These are phyloP conservation scores for Geotrichum carabidarum DNA, from an alignment of 1,139 yeast genomes.

Conservation along the genomic window DNA sequence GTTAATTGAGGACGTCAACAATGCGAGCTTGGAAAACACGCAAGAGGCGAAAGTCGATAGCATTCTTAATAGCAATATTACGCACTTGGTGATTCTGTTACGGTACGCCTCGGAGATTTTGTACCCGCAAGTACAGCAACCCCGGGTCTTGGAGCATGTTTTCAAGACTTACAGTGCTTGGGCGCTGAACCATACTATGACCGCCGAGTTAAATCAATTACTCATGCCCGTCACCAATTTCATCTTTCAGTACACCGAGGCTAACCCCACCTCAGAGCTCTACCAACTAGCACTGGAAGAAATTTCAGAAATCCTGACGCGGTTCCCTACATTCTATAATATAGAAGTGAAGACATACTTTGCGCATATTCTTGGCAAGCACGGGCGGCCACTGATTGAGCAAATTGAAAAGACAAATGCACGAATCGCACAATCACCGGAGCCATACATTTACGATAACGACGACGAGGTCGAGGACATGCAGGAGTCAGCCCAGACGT, in stretches of 20 bases:
- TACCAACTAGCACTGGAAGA: slow-evolving; percentile 11
- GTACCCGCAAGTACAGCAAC: slow-evolving; percentile 4
- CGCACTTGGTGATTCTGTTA: slow-evolving; percentile 1
- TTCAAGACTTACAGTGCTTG: slow-evolving; percentile 17
- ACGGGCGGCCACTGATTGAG: slow-evolving; percentile 16
- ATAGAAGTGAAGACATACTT: slow-evolving; percentile 2
- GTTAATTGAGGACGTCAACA: slow-evolving; percentile 28
- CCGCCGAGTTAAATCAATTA: background rate
- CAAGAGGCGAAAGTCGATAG: slow-evolving; percentile 9
- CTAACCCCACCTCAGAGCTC: slow-evolving; percentile 3
- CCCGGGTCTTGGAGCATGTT: slow-evolving; percentile 9
- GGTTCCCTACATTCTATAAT: slow-evolving; percentile 12
- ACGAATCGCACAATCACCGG: background rate
- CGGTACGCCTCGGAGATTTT: slow-evolving; percentile 9
- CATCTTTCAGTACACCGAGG: slow-evolving; percentile 8
- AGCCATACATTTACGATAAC: slow-evolving; percentile 11
- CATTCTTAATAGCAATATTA: slow-evolving; percentile 8
- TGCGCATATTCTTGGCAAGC: slow-evolving; percentile 7
- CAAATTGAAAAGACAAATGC: slow-evolving; percentile 7
- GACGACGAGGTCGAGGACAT: slow-evolving; percentile 20
- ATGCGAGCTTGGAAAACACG: slow-evolving; percentile 9
- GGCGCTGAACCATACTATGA: slow-evolving; percentile 12
- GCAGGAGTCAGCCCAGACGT: slow-evolving; percentile 18
- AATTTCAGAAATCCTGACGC: slow-evolving; percentile 12
- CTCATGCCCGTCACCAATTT: slow-evolving; percentile 8